Conservation (phyloP, 352 stramenopile species). For the Aphanomyces astaci region DNA sequence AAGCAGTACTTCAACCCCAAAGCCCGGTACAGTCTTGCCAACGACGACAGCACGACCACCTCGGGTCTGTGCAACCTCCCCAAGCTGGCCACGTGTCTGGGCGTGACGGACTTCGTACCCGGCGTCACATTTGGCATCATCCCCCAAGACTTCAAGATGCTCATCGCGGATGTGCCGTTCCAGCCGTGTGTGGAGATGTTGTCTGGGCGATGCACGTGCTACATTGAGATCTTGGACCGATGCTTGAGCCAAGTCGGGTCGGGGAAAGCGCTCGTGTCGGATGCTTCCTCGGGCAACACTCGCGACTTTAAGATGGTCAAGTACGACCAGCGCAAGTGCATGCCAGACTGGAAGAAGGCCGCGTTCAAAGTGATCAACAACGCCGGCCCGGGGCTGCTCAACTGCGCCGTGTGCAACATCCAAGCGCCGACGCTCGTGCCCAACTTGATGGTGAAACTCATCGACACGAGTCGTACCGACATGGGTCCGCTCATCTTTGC, state of each 20-base stretch:
- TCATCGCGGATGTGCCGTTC: constrained; percentile 56
- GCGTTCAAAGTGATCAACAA: constrained; percentile 53
- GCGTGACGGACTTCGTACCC: constrained; percentile 39
- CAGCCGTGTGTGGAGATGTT: constrained; percentile 58
- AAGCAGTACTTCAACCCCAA: constrained; percentile 39
- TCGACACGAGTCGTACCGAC: constrained; percentile 45
- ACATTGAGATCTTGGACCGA: constrained; percentile 53
- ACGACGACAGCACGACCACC: constrained; percentile 21
- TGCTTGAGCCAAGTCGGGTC: constrained; percentile 59
- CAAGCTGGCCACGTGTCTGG: constrained; percentile 65
- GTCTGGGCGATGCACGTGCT: constrained; percentile 58
- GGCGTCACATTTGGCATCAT: constrained; percentile 36
- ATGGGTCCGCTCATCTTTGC: constrained; percentile 46
- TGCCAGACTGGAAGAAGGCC: constrained; percentile 39
- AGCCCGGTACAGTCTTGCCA: constrained; percentile 31
- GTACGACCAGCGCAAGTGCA: constrained; percentile 61
- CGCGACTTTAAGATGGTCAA: constrained; percentile 16
- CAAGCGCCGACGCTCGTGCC: constrained; percentile 43
- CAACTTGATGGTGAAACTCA: constrained; percentile 42
- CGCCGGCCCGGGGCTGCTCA: constrained; percentile 43
- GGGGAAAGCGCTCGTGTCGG: constrained; percentile 31
- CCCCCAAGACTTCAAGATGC: constrained; percentile 66
- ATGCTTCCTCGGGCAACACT: constrained; percentile 25
- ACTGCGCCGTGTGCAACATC: constrained; percentile 67
- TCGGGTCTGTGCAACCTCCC: constrained; percentile 37